Evolutionary conservation across 768 basidiomycete genomes (phyloP).

Genomic region (Gloeopeniophorella convolvens): DNA sequence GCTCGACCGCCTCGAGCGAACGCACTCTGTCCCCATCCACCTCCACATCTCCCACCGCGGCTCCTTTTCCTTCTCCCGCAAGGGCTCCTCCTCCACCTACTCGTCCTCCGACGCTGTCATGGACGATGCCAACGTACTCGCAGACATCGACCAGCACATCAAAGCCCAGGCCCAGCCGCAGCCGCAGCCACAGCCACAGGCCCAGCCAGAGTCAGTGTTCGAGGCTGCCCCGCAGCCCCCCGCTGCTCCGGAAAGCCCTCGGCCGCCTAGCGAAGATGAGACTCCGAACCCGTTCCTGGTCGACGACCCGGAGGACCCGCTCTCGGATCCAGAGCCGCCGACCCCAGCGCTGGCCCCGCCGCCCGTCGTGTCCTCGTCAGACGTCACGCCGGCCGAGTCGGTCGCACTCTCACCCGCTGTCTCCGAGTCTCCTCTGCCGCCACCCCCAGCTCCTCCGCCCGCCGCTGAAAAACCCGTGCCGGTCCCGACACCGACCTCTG

Average conservation of each 20-base stretch:
- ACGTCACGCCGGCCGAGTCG: conserved; percentile 36
- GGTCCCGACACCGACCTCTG: conserved; percentile 27
- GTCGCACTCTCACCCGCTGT: conserved; percentile 30
- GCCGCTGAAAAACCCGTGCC: conserved; percentile 53
- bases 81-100: conserved; percentile 28
- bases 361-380: conserved; percentile 29
- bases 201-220: background rate
- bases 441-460: conserved; percentile 25
- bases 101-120: conserved; percentile 1
- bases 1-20: conserved; percentile 9
- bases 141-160: conserved; percentile 1
- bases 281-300: conserved; percentile 54
- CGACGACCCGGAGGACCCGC: conserved; percentile 45
- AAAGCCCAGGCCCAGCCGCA: background rate
- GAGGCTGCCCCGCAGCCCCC: conserved; percentile 1
- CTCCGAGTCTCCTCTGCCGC: conserved; percentile 17
- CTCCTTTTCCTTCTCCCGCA: conserved; percentile 40
- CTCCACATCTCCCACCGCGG: conserved; percentile 26
- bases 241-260: background rate
- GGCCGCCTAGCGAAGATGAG: background rate
- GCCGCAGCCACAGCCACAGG: background rate
- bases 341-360: conserved; percentile 15
- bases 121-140: conserved; percentile 11
- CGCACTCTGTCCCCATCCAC: conserved; percentile 23
- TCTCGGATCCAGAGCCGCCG: conserved; percentile 19